Evolutionary conservation across 2,329 filamentous ascomycete species (phyloP), one percentile per base, ranked within the genome.

Genomic region (Phoma sp.): DNA sequence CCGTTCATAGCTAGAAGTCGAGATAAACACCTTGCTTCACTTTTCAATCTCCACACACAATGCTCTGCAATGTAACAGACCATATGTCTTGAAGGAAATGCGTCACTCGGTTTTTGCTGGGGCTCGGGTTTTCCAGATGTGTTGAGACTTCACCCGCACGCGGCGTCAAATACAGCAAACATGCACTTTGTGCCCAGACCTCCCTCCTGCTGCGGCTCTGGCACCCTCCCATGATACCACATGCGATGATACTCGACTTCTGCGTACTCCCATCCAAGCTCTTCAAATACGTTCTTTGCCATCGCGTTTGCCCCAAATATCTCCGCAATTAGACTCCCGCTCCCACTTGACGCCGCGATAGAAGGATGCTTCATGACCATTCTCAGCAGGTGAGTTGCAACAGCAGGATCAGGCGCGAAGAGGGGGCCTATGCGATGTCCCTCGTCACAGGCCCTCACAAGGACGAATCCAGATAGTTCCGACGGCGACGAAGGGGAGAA

Each of bases 371-470:
- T 48, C 67, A 75, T 71, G 7, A 67, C 61, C 4, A 51, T 48
- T 8, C 52, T 47, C 7, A 76, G 58, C 5, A 73, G 61, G 7
- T 62, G 47, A 9, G 49, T 38, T 2, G 72, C 73, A 25, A 65
- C 56, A 1, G 57, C 30, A 24, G 18, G 63, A 64, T 7, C 18
- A 18, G 60, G 55, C 6, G 73, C 74, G 47, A 75, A 76, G 7
- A 77, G 47, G 6, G 75, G 75, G 0, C 75, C 74, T 44, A 76
- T 58, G 1, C 73, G 62, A 39, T 67, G 65, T 3, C 74, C 74
- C 13, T 67, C 45, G 23, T 69, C 60, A 37, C 65, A 74, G 4
- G 61, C 61, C 3, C 75, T 68, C 11, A 70, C 67, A 3, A 75
- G 45, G 7, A 71, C 53, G 60, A 66, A 72, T n/a, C 68, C 70